Conservation (phyloP, 768 basidiomycete genomes). For the Ramaria rubella region DNA sequence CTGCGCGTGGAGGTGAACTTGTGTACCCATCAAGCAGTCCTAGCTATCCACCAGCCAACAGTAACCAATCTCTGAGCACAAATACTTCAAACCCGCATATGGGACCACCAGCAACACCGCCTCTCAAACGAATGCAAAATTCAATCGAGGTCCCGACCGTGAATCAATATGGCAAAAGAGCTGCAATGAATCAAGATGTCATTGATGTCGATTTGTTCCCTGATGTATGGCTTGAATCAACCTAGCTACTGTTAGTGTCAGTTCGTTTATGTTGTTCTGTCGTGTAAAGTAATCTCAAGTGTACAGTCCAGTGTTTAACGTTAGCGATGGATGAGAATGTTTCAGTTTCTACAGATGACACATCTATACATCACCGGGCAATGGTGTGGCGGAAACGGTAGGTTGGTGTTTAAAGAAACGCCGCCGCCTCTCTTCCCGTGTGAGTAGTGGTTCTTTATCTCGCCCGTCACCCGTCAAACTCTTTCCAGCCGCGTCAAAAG, state of each 20-base stretch:
- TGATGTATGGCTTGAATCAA: not conserved
- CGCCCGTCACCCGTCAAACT: constrained; percentile 39
- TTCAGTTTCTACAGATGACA: not conserved
- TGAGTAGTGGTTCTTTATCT: constrained; percentile 19
- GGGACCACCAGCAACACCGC: too few relatives aligned
- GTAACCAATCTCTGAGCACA: too few relatives aligned
- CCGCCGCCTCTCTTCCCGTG: constrained; percentile 62
- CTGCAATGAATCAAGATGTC: not conserved
- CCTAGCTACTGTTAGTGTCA: not conserved
- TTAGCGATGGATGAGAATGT: not conserved
- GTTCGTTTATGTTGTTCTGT: too few relatives aligned
- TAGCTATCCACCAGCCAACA: too few relatives aligned
- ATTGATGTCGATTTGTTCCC: not conserved
- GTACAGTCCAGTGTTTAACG: not conserved
- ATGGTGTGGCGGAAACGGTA: constrained; percentile 27
- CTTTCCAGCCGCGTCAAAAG: constrained; percentile 73
- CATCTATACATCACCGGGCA: constrained; percentile 6
- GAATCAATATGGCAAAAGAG: not conserved
- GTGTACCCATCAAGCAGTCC: too few relatives aligned
- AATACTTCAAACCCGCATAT: too few relatives aligned
- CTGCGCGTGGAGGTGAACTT: constrained; percentile 16
- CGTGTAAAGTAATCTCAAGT: too few relatives aligned
- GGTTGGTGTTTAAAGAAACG: constrained; percentile 76
- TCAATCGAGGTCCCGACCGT: not conserved
- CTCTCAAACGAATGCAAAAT: not conserved